Evolutionary conservation across 1,284 basidiomycete genomes (phyloP), one percentile per base, ranked within the genome.

Genomic region (Irpex rosettiformis): DNA sequence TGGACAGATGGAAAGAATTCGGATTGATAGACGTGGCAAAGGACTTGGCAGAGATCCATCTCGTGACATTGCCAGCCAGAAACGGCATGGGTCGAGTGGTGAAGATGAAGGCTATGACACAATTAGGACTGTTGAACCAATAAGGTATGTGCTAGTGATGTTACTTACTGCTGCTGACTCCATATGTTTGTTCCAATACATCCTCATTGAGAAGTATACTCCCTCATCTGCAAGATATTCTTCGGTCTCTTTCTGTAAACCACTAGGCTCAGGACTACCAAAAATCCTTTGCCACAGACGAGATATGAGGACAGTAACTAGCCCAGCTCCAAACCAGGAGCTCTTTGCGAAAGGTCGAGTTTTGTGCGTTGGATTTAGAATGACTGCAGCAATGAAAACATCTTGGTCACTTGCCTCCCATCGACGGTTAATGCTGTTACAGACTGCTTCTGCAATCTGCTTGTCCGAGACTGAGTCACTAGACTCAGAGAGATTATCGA

Each of bases 381-480:
- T 56, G 4, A 74, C 62, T 5, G 72, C 69, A 6, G 69, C 64
- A 53, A 75, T 71, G 55, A 75, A 75, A n/a, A 72, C 57, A 13
- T 71, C 68, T 62, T 77, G 73, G 58, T 77, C 72, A 5, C 70
- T 64, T 47, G 71, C 69, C 6, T 55, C 58, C 71, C 72, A 76
- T 7, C 67, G 65, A 52, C 60, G 62, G 55, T 74, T 70, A 29
- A 75, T 59, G 53, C 71, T 72, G 8, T 60, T 59, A 8, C 66
- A 43, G 16, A 65, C 59, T 4, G 57, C 58, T 13, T 59, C 13
- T 13, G 47, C 11, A 13, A 33, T 40, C 45, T 54, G 18, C 13
- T 25, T 16, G 21, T 43, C 52, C 21, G 37, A 8, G 33, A 43
- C 52, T 21, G 49, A n/a, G n/a, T n/a, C n/a, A n/a, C n/a, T 30